Evolutionary conservation across 176 grass and related monocot genomes (phyloP).

Genomic region (Carex pumila): DNA sequence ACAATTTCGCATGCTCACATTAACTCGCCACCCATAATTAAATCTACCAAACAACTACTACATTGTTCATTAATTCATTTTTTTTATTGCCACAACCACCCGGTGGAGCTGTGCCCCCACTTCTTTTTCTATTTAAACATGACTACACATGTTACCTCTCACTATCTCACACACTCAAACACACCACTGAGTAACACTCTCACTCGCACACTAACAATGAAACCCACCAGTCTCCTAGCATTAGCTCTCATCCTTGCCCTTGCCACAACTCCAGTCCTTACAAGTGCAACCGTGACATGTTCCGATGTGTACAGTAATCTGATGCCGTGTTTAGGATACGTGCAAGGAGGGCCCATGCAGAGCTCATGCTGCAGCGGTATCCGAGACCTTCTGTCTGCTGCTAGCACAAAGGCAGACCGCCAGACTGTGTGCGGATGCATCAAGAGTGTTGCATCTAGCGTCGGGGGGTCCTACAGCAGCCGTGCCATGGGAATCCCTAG

Average conservation of each 20-base stretch:
- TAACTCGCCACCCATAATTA: not conserved
- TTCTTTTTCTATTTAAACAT: slow-evolving; percentile 5
- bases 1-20: slow-evolving; percentile 10
- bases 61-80: not conserved
- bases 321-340: slow-evolving; percentile 52
- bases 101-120: not conserved
- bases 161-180: not conserved
- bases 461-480: slow-evolving; percentile 15
- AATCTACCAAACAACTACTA: not conserved
- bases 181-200: slow-evolving; percentile 3
- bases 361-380: slow-evolving; percentile 38
- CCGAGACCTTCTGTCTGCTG: slow-evolving; percentile 15
- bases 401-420: slow-evolving; percentile 18
- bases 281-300: slow-evolving; percentile 24
- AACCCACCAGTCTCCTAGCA: not conserved
- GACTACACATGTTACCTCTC: not conserved
- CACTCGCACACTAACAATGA: not conserved
- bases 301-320: slow-evolving; percentile 40
- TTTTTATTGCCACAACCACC: slow-evolving; percentile 6
- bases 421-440: slow-evolving; percentile 47
- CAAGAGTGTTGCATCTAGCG: slow-evolving; percentile 29
- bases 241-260: not conserved
- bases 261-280: not conserved
- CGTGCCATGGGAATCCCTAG: slow-evolving; percentile 38
- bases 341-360: slow-evolving; percentile 35